Evolutionary conservation across 208 protist species (phyloP).

Genomic region (Angomonas deanei): DNA sequence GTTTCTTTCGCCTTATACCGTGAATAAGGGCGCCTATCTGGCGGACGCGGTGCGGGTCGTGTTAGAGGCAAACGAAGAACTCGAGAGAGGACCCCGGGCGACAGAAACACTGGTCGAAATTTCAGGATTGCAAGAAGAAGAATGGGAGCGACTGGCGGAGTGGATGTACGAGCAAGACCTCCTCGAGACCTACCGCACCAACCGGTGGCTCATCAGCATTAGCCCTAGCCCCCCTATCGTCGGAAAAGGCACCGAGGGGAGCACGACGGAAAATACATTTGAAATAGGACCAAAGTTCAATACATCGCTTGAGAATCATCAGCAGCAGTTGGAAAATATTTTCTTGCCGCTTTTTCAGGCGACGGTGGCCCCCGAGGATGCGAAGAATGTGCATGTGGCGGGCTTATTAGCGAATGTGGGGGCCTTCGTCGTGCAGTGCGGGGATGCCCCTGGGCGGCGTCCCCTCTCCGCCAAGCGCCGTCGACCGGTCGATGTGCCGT

Average conservation of each 20-base stretch:
- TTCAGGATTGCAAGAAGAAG: slow-evolving; percentile 60
- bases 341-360: slow-evolving; percentile 98
- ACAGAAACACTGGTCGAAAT: slow-evolving; percentile 87
- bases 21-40: slow-evolving; percentile 92
- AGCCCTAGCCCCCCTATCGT: slow-evolving; percentile 21
- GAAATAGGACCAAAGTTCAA: slow-evolving; percentile 6
- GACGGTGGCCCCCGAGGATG: slow-evolving; percentile 89
- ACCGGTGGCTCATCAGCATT: slow-evolving; percentile 89
- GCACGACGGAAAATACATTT: background rate
- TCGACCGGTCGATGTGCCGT: slow-evolving; percentile 93
- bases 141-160: slow-evolving; percentile 92
- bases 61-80: slow-evolving; percentile 82
- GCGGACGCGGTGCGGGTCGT: slow-evolving; percentile 87
- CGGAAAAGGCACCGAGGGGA: slow-evolving; percentile 13
- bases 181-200: slow-evolving; percentile 79
- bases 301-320: slow-evolving; percentile 84
- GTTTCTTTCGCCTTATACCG: slow-evolving; percentile 96
- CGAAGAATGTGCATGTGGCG: slow-evolving; percentile 87
- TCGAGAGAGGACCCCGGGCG: slow-evolving; percentile 58
- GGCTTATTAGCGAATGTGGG: slow-evolving; percentile 90
- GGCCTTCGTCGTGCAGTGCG: slow-evolving; percentile 95
- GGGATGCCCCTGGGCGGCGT: slow-evolving; percentile 74
- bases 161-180: slow-evolving; percentile 92
- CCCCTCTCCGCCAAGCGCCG: slow-evolving; percentile 62
- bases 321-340: slow-evolving; percentile 95